phyloP scores from a whole-genome alignment of 805 yeast genomes.

The Maudiozyma serrabonitensis region DNA sequence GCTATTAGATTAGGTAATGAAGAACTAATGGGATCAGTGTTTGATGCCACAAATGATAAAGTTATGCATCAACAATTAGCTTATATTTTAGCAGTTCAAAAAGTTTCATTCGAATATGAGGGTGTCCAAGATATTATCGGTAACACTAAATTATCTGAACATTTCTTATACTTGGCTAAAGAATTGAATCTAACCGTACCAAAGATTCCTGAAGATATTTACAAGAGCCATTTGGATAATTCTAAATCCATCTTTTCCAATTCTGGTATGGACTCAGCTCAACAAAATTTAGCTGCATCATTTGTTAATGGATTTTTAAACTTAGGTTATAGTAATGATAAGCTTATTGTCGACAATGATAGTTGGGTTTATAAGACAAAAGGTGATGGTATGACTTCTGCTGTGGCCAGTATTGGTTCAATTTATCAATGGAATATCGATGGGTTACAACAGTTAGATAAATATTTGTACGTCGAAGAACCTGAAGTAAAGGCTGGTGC shows the following conservation, averaged over 20 bases:
- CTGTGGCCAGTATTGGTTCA: conserved; percentile 87
- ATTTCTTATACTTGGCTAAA: conserved; percentile 68
- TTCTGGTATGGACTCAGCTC: conserved; percentile 70
- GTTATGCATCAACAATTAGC: conserved; percentile 83
- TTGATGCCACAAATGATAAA: conserved; percentile 67
- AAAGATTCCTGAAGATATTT: conserved; percentile 89
- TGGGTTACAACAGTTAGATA: conserved; percentile 84
- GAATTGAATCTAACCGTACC: conserved; percentile 86
- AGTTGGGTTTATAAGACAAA: conserved; percentile 88
- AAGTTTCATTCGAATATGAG: conserved; percentile 64
- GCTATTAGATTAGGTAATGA: conserved; percentile 87
- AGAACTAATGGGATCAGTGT: conserved; percentile 64
- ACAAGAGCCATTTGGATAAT: conserved; percentile 81
- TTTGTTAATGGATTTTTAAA: conserved; percentile 88
- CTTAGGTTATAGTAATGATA: conserved; percentile 84
- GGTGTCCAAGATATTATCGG: conserved; percentile 73
- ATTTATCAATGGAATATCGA: conserved; percentile 88
- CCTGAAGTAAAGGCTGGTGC: conserved; percentile 94
- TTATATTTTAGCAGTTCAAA: conserved; percentile 78
- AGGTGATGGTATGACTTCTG: conserved; percentile 81
- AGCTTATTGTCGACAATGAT: conserved; percentile 66
- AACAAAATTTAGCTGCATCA: conserved; percentile 89
- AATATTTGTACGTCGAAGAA: conserved; percentile 76
- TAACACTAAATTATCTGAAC: conserved; percentile 68
- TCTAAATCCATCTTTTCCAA: conserved; percentile 43